Evolutionary conservation across 2,329 filamentous ascomycete species (phyloP).

Genomic region (Aurifilum marmelostoma): DNA sequence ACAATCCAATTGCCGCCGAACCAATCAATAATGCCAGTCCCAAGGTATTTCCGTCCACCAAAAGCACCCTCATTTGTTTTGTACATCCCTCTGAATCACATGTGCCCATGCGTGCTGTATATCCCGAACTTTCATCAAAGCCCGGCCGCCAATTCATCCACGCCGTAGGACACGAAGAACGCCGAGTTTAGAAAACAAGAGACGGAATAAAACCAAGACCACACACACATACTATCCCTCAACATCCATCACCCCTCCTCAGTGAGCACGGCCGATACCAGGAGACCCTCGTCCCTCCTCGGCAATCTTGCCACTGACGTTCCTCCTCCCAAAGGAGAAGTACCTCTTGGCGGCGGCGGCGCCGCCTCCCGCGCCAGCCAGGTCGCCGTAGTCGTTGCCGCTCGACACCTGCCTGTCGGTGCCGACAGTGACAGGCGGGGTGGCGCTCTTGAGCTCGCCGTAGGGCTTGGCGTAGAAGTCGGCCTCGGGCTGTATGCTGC

Average conservation of each 20-base stretch:
- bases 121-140: background rate
- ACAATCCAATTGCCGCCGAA: background rate
- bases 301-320: conserved; percentile 73
- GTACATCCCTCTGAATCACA: conserved; percentile 1
- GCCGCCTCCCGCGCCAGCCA: conserved; percentile 31
- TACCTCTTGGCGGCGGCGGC: conserved; percentile 28
- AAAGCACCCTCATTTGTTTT: background rate
- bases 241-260: background rate
- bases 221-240: no score
- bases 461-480: conserved; percentile 61
- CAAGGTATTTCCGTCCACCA: conserved; percentile 10
- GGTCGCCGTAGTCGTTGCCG: conserved; percentile 57
- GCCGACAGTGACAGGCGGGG: conserved; percentile 58
- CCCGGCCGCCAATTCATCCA: background rate
- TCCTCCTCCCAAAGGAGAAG: conserved; percentile 51
- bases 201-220: background rate
- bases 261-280: conserved; percentile 17
- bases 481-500: conserved; percentile 53
- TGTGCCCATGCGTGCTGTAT: background rate
- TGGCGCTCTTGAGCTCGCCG: conserved; percentile 57
- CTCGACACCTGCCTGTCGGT: conserved; percentile 58
- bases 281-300: conserved; percentile 62
- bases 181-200: no score
- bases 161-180: background rate
- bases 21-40: background rate